Evolutionary conservation across 164 flowering plant species (phyloP).

Genomic region (Sextonia rubra): DNA sequence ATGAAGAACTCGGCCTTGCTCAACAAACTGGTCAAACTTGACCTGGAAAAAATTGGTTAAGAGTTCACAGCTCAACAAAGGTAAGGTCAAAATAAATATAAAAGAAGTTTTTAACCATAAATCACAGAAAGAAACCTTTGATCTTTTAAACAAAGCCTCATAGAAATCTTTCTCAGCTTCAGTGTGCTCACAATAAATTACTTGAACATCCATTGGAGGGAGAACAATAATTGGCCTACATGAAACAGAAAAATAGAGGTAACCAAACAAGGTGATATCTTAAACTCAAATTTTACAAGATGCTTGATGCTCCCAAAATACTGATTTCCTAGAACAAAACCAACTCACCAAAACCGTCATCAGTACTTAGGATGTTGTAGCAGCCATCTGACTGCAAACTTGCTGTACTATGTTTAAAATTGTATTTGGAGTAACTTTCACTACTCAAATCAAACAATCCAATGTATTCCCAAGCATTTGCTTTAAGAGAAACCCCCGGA

Average conservation of each 20-base stretch:
- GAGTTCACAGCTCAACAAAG: constrained; percentile 2
- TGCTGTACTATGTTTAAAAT: not conserved
- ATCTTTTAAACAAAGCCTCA: constrained; percentile 85
- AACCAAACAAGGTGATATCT: not conserved
- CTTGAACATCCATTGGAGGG: constrained; percentile 79
- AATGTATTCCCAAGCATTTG: not conserved
- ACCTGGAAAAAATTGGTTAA: constrained; percentile 41
- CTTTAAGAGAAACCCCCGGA: too few species aligned
- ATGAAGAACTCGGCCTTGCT: constrained; percentile 95
- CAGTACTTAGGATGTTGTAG: not conserved
- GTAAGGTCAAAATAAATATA: not conserved
- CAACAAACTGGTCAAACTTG: constrained; percentile 94
- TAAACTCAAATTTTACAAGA: not conserved
- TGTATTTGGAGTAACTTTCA: not conserved
- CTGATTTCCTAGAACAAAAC: not conserved
- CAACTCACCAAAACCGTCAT: not conserved
- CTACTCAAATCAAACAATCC: not conserved
- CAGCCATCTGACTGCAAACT: not conserved
- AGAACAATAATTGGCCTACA: constrained; percentile 89
- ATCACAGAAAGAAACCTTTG: constrained; percentile 54
- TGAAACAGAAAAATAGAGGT: constrained; percentile 5
- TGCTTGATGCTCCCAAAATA: not conserved
- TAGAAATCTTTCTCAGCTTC: constrained; percentile 92
- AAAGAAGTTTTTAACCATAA: not conserved
- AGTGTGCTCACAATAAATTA: constrained; percentile 81